These are phyloP conservation scores for Sporothrix protearum DNA, from an alignment of 2,329 filamentous ascomycete species.

Conservation along the genomic window DNA sequence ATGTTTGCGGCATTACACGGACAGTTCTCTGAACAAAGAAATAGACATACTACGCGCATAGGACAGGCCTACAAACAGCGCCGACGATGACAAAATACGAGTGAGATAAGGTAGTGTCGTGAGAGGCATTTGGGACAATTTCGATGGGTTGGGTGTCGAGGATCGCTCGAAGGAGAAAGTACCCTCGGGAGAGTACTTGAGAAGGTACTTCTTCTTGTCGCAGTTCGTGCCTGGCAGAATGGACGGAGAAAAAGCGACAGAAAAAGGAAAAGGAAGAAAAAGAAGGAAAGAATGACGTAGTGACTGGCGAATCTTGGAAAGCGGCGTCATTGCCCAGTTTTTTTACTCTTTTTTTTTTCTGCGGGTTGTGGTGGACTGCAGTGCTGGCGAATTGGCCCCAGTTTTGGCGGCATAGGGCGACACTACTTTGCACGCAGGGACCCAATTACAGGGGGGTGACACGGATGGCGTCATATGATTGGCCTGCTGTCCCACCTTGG, in stretches of 20 bases:
- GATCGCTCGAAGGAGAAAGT: not conserved
- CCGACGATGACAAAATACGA: not conserved
- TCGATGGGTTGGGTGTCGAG: not conserved
- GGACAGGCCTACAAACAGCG: not conserved
- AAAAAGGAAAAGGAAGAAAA: not conserved
- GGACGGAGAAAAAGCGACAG: not conserved
- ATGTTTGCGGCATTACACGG: no score
- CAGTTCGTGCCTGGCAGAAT: not conserved
- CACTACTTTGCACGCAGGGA: not conserved
- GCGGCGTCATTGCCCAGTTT: slow-evolving; percentile 20
- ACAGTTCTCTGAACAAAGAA: not conserved
- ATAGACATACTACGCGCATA: not conserved
- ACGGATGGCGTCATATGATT: not conserved
- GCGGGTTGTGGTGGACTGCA: no score
- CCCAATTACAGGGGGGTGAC: not conserved
- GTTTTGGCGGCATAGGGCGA: not conserved
- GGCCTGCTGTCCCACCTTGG: not conserved
- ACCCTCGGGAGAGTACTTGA: not conserved
- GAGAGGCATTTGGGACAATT: not conserved
- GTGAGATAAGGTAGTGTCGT: not conserved
- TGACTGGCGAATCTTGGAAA: slow-evolving; percentile 7
- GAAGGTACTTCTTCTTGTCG: not conserved
- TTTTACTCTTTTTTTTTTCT: not conserved
- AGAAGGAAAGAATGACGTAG: slow-evolving; percentile 16
- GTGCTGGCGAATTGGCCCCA: not conserved